Percentiles rank a stretch among this genome's conserved stretches.
Conservation (phyloP, 805 yeast genomes). For the Dipodascus geniculatus region DNA sequence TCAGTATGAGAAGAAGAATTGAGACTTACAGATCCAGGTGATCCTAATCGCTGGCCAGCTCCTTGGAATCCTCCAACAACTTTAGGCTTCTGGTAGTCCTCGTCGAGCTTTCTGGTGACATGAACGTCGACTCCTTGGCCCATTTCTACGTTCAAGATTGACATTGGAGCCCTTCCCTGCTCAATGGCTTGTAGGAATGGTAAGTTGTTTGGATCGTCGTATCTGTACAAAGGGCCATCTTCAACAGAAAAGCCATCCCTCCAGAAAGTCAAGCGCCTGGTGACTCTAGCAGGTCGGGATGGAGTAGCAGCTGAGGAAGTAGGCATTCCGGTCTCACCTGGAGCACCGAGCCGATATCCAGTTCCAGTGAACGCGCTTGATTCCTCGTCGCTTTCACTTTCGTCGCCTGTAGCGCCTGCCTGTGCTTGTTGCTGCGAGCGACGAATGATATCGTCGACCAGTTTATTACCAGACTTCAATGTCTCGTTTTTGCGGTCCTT, state of each 20-base stretch:
- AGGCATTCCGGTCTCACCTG: slow-evolving; percentile 7
- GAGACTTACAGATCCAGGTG: slow-evolving; percentile 51
- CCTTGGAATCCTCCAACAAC: slow-evolving; percentile 63
- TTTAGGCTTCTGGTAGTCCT: slow-evolving; percentile 66
- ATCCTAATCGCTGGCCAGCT: slow-evolving; percentile 74
- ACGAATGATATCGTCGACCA: slow-evolving; percentile 26
- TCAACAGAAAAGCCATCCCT: slow-evolving; percentile 92
- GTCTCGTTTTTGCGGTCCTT: slow-evolving; percentile 8
- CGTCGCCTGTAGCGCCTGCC: slow-evolving; percentile 12
- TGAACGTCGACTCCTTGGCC: slow-evolving; percentile 92
- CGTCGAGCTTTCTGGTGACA: slow-evolving; percentile 70
- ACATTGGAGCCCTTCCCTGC: slow-evolving; percentile 83
- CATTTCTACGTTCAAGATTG: slow-evolving; percentile 65
- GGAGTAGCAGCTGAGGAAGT: slow-evolving; percentile 35
- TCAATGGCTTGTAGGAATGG: slow-evolving; percentile 68
- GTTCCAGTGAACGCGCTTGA: slow-evolving; percentile 18
- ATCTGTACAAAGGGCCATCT: slow-evolving; percentile 74
- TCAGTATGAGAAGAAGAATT: slow-evolving; percentile 11
- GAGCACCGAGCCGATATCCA: slow-evolving; percentile 25
- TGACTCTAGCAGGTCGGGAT: slow-evolving; percentile 37
- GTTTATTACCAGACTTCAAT: slow-evolving; percentile 8
- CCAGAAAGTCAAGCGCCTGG: slow-evolving; percentile 87
- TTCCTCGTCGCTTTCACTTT: slow-evolving; percentile 5
- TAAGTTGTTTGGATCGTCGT: slow-evolving; percentile 87
- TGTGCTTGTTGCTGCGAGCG: slow-evolving; percentile 21